Evolutionary conservation across 352 stramenopile genomes (phyloP).

Genomic region (Blastocystis sp.): DNA sequence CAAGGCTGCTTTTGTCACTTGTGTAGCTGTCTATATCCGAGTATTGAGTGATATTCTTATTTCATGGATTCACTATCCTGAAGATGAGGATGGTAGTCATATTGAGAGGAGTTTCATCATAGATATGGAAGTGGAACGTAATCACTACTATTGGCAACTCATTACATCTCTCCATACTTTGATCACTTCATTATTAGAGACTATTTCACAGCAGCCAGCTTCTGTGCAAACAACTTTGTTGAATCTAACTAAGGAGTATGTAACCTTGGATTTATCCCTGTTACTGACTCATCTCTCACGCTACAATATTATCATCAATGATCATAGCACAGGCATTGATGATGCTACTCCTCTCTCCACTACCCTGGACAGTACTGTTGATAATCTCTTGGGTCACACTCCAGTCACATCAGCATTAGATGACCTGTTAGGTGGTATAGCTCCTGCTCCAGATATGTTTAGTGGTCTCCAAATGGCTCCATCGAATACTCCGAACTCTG

Average conservation of each 20-base stretch:
- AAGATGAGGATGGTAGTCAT: slow-evolving; percentile 15
- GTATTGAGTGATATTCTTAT: not conserved
- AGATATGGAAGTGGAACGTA: slow-evolving; percentile 19
- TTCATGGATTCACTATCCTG: not conserved
- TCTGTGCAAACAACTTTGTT: not conserved
- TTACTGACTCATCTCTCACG: not conserved
- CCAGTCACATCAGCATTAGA: not conserved
- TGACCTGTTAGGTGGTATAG: slow-evolving; percentile 41
- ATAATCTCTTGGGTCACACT: not conserved
- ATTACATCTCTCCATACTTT: not conserved
- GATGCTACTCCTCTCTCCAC: not conserved
- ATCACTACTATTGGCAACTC: slow-evolving; percentile 65
- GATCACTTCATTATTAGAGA: slow-evolving; percentile 24
- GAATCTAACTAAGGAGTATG: not conserved
- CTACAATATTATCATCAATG: slow-evolving; percentile 51
- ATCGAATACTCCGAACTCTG: not conserved
- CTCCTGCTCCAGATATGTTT: not conserved
- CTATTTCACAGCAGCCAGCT: not conserved
- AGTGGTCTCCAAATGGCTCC: not conserved
- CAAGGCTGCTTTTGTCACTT: not conserved
- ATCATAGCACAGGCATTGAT: not conserved
- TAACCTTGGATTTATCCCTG: slow-evolving; percentile 9
- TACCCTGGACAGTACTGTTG: not conserved
- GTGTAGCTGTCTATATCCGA: not conserved
- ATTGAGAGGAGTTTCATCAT: not conserved